Conservation (phyloP, 2,329 filamentous ascomycete species). For the Cephalotrichum gorgonifer region DNA sequence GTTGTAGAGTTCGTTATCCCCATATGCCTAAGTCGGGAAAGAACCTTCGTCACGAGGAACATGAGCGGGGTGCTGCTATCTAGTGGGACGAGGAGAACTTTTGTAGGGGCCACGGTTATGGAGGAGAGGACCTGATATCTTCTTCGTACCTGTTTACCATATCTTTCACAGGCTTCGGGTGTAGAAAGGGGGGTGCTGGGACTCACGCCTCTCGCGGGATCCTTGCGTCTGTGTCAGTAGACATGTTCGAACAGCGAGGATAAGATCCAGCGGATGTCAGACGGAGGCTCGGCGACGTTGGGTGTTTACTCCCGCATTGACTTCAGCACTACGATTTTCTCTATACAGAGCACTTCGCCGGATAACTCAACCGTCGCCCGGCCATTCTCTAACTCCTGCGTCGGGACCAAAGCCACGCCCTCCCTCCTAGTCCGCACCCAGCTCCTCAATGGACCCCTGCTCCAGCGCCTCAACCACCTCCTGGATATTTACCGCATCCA, state of each 20-base stretch:
- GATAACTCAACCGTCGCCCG: conserved; percentile 68
- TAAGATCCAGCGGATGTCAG: conserved; percentile 83
- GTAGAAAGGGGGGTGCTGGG: background rate
- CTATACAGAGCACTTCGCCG: conserved; percentile 71
- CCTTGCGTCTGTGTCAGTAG: conserved; percentile 74
- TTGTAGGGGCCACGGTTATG: conserved; percentile 64
- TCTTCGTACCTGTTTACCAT: background rate
- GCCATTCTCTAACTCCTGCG: conserved; percentile 54
- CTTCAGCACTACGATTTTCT: conserved; percentile 72
- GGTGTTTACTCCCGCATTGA: conserved; percentile 84
- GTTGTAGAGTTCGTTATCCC: conserved; percentile 69
- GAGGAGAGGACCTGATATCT: conserved; percentile 25
- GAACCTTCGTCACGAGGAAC: conserved; percentile 56
- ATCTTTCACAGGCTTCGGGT: conserved; percentile 25
- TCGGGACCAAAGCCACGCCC: conserved; percentile 69
- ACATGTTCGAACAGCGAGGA: conserved; percentile 87
- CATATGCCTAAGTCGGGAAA: conserved; percentile 56
- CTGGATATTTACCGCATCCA: conserved; percentile 80
- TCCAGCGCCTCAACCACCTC: conserved; percentile 62
- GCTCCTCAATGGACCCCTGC: conserved; percentile 71
- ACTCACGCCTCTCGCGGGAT: conserved; percentile 69
- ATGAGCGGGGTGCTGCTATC: conserved; percentile 65
- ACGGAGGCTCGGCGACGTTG: conserved; percentile 87
- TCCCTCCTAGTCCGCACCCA: conserved; percentile 63
- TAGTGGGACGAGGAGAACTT: conserved; percentile 75